Evolutionary conservation across 176 grass and related monocot species (phyloP), one percentile per base, ranked within the genome.

Genomic region (Lolium multiflorum): DNA sequence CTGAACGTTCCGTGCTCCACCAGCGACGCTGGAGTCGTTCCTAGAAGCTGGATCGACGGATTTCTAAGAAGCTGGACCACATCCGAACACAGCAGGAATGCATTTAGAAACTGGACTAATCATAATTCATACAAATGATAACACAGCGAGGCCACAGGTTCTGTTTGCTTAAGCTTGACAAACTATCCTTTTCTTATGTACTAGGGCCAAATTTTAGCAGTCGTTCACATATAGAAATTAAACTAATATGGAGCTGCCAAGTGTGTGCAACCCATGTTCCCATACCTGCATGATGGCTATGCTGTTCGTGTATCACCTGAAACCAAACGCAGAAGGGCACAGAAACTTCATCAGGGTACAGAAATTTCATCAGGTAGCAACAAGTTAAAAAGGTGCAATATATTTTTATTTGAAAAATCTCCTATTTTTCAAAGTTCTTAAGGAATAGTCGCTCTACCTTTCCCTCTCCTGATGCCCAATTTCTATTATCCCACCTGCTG

Each of bases 331-430:
- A 44, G 17, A 67, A 67, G 28, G 64, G 64, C 13, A 28, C 37
- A 71, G 17, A 43, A 43, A n/a, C 38, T n/a, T 71, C 38, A 43
- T 71, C 37, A 71, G 9, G 38, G 41, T 37, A 25, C 37, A 71
- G 17, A 43, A 43, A n/a, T 71, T 43, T 71, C 38, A 71, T 43
- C 37, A 71, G 9, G 38, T 71, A 71, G 67, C 67, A 71, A n/a
- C 63, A 67, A 37, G 9, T 71, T 35, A 35, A 35, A 35, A 35
- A 35, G 28, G 28, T 31, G 28, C 28, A 31, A 31, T 35, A 83
- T 78, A 69, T 41, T 71, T 49, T 50, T 31, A 58, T 79, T 79
- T 39, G 16, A 64, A 63, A 48, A 75, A 13, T 47, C 26, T 60
- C 25, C 28, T 35, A 3, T n/a, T 31, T 73, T 80, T 71, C 35